These are phyloP conservation scores for Microcos paniculata DNA, from an alignment of 345 rosid species.

Conservation along the genomic window DNA sequence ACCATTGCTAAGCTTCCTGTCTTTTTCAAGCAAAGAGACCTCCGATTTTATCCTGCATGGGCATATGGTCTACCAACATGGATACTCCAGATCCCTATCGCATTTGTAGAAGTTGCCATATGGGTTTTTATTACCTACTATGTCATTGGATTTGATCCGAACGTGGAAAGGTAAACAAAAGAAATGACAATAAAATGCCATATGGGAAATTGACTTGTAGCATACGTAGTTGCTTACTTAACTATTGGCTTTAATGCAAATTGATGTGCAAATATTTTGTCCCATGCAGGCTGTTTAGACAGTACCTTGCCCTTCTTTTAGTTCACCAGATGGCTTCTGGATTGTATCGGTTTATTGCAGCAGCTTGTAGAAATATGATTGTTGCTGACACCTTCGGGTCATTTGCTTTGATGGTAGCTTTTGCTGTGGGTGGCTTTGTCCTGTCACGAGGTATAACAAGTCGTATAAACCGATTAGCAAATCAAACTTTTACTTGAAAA, in stretches of 20 bases:
- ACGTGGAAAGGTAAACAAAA: slow-evolving; percentile 53
- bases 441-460: slow-evolving; percentile 46
- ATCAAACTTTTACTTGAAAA: not conserved
- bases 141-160: slow-evolving; percentile 72
- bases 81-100: slow-evolving; percentile 73
- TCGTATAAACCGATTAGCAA: not conserved
- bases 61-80: slow-evolving; percentile 75
- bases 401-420: slow-evolving; percentile 45
- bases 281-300: slow-evolving; percentile 61
- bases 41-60: slow-evolving; percentile 79
- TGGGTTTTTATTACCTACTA: slow-evolving; percentile 72
- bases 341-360: slow-evolving; percentile 56
- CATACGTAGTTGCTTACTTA: not conserved
- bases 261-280: not conserved
- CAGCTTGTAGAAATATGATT: slow-evolving; percentile 59
- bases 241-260: not conserved
- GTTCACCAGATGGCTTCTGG: slow-evolving; percentile 64
- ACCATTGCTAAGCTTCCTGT: slow-evolving; percentile 80
- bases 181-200: not conserved
- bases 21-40: slow-evolving; percentile 82
- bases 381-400: slow-evolving; percentile 65
- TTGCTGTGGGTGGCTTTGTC: slow-evolving; percentile 64
- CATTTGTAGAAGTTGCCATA: slow-evolving; percentile 59
- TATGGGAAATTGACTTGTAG: not conserved
- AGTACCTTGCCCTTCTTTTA: slow-evolving; percentile 50